Evolutionary conservation across 768 basidiomycete genomes (phyloP), one percentile per base, ranked within the genome.

Genomic region (Boletus bicolor): DNA sequence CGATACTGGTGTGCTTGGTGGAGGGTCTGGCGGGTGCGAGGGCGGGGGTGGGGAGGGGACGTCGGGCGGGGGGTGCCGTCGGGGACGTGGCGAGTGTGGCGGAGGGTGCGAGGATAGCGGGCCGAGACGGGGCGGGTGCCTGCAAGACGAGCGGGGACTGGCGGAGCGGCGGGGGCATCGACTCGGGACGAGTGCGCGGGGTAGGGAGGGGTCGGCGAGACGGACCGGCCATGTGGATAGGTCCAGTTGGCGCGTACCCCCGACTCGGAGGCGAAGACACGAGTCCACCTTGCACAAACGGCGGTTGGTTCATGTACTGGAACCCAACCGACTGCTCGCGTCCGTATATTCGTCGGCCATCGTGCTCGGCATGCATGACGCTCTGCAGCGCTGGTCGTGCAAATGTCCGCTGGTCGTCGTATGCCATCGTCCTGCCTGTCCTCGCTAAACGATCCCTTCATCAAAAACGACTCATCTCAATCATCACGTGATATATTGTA

Each of bases 121-220:
- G 69, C 14, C 71, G 61, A 26, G 67, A 71, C 5, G 69, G 69
- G 1, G 69, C 69, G 39, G 69, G 69, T 4, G 69, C 63, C 19
- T 70, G 69, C 4, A 71, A 60, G 67, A 58, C 51, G 58, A 58
- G 66, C 43, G 53, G 64, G 21, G 38, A 0, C 15, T 56, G 59
- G 44, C 64, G 68, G 36, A 21, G 47, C 0, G 61, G 57, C 0
- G 62, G 61, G 37, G 68, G 61, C 56, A 72, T 58, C 19, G 64
- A 62, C 51, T 68, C 66, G 17, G 65, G 71, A 34, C 66, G 66
- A 17, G 65, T 19, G 30, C 68, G 64, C 9, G 68, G 65, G 1
- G 68, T 68, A 6, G 72, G 70, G 15, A 70, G 62, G 10, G 68
- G 65, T 48, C 71, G 60, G 50, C 62, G 65, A 28, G 58, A 59